Conservation (phyloP, 148 eudicot genomes). For the Nyssa sinensis region DNA sequence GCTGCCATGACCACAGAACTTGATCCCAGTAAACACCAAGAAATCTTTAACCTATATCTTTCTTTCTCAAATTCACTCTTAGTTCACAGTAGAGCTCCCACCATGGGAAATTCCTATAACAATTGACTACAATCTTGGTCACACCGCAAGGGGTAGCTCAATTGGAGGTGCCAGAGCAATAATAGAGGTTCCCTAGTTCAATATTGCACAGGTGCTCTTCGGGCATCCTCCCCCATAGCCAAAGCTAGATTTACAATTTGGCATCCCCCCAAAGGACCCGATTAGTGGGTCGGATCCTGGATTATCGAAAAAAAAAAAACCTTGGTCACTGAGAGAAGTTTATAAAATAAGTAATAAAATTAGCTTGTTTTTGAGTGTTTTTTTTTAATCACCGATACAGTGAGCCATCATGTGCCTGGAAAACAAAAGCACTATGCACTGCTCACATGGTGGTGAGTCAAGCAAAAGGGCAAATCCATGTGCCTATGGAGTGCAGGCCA, state of each 20-base stretch:
- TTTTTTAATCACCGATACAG: background rate
- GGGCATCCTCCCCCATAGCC: too few relatives aligned
- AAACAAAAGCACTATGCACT: background rate
- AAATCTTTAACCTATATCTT: background rate
- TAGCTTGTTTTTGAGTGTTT: background rate
- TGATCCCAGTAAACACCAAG: slow-evolving; percentile 53
- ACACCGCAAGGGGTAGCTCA: too few relatives aligned
- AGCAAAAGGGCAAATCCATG: background rate
- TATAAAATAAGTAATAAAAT: too few relatives aligned
- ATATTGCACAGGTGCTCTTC: too few relatives aligned
- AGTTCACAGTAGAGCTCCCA: too few relatives aligned
- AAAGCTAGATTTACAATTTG: too few relatives aligned
- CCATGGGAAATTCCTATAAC: too few relatives aligned
- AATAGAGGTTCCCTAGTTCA: background rate
- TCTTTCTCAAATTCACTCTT: background rate
- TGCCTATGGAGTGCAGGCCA: background rate
- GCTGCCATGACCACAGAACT: slow-evolving; percentile 53
- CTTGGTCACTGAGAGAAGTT: too few relatives aligned
- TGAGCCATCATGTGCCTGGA: background rate
- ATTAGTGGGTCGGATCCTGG: too few relatives aligned
- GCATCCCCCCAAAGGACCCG: too few relatives aligned
- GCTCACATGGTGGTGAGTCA: slow-evolving; percentile 9
- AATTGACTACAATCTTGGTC: background rate
- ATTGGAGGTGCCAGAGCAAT: too few relatives aligned
- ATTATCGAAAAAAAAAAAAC: too few relatives aligned